These are phyloP conservation scores for Calendula officinalis DNA, from an alignment of 129 eudicot genomes.

Conservation along the genomic window DNA sequence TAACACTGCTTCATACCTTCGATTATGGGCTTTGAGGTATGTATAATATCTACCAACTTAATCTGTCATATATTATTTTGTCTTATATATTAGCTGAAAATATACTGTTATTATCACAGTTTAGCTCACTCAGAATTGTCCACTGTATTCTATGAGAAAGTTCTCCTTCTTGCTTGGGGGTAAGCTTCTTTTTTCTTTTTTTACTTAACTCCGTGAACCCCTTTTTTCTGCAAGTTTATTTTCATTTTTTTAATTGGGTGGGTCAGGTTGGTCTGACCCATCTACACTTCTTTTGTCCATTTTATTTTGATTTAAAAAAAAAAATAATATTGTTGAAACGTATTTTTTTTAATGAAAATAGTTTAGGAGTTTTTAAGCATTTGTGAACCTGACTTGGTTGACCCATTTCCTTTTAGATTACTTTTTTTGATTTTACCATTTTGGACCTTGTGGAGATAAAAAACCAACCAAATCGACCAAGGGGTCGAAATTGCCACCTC, in stretches of 20 bases:
- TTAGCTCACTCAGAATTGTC: constrained; percentile 97
- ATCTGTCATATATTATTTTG: background rate
- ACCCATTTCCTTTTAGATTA: background rate
- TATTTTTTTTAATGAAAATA: background rate
- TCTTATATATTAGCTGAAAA: constrained; percentile 10
- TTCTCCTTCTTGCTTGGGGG: constrained; percentile 97
- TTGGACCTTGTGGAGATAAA: background rate
- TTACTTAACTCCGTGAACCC: background rate
- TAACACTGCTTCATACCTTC: constrained; percentile 96
- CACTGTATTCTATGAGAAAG: constrained; percentile 94
- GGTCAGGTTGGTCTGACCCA: constrained; percentile 4
- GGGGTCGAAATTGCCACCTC: background rate
- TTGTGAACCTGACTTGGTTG: background rate
- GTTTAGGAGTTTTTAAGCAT: constrained; percentile 4
- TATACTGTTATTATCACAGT: constrained; percentile 44
- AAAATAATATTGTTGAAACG: background rate
- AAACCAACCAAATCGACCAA: background rate
- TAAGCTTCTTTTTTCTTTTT: constrained; percentile 35
- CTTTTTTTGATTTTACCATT: background rate
- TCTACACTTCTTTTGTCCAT: background rate
- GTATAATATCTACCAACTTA: constrained; percentile 5
- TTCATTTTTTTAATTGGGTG: constrained; percentile 8
- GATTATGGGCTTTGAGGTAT: constrained; percentile 99
- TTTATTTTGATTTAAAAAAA: background rate
- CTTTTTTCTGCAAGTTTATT: background rate